These are phyloP conservation scores for Peribolospora kevripleyi DNA, from an alignment of 768 basidiomycete species.

Conservation along the genomic window DNA sequence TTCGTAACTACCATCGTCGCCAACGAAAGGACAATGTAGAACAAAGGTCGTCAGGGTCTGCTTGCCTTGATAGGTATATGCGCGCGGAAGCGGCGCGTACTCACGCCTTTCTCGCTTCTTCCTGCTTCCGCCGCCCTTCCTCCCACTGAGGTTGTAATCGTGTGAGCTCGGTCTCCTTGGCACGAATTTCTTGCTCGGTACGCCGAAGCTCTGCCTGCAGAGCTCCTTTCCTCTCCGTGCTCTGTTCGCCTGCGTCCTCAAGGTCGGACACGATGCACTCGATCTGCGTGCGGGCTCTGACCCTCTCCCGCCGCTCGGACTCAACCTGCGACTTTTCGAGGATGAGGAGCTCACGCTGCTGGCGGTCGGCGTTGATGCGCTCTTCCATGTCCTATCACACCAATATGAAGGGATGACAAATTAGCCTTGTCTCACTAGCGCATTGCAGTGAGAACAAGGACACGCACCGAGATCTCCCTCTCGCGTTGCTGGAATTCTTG, in stretches of 20 bases:
- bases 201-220: conserved; percentile 40
- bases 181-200: conserved; percentile 35
- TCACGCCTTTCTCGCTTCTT: conserved; percentile 26
- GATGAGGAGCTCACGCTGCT: conserved; percentile 41
- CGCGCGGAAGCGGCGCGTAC: not conserved
- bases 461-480: conserved; percentile 52
- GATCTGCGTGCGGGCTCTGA: conserved; percentile 60
- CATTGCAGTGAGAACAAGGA: not conserved
- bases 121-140: conserved; percentile 25
- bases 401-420: not conserved
- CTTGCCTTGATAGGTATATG: too few relatives aligned
- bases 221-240: conserved; percentile 37
- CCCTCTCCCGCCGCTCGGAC: conserved; percentile 61
- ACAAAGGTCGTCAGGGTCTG: too few relatives aligned
- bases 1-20: conserved; percentile 29
- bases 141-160: conserved; percentile 48
- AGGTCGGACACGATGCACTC: conserved; percentile 64
- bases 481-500: conserved; percentile 63
- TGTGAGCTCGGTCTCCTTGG: conserved; percentile 39
- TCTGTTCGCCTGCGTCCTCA: conserved; percentile 31
- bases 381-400: conserved; percentile 40
- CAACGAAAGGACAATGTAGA: too few relatives aligned
- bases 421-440: not conserved
- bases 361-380: conserved; percentile 42
- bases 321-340: conserved; percentile 52